Base-by-base conservation (phyloP, 2,329 filamentous ascomycete genomes). In the Phaeophleospora eucalypticola region DNA sequence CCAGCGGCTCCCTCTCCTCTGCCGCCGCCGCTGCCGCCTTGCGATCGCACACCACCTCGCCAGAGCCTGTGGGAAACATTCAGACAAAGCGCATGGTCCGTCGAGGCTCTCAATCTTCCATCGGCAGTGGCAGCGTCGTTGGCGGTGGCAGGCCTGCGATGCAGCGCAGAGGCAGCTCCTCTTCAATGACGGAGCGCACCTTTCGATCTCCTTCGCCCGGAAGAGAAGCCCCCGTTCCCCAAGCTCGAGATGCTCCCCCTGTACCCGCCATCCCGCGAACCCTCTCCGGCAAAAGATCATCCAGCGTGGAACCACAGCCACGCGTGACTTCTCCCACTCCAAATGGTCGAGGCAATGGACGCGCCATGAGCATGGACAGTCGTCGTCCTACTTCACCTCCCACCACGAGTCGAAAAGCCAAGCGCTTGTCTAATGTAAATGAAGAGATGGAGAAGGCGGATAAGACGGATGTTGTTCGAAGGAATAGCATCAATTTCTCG, bases 21-120 rank as follows among this genome's bases (percentile, higher is more conserved):
- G 87, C 90, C 4, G 91, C 91, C 10, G 90, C 91, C 4, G 89
- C 89, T 14, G 83, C 89, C 20, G 90, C 90, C 38, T 77, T 97
- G 48, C 83, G 85, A 63, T 86, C 85, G 37, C 81, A 86, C 57
- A 84, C 88, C 8, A 83, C 83, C 42, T 83, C 86, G 2, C 89
- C 89, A 17, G 91, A 84, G 42, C 83, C 83, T 58, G 84, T 95
- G 46, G 84, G 82, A 65, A 82, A 89, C 62, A 81, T 94, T 36
- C 86, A 95, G 68, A 95, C 91, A 4, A 95, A 91, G 73, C 86
- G 90, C 63, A 90, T 86, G 63, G 67, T 81, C 50, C 81, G 88
- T 58, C 82, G 89, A 66, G 77, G 77, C 42, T 95, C 89, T 1
- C 70, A 79, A 35, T 87, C 87, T 1, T 91, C 88, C 3, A 73